Evolutionary conservation across 2,329 filamentous ascomycete genomes (phyloP), one percentile per base, ranked within the genome.

Genomic region (Penicillium sp.): DNA sequence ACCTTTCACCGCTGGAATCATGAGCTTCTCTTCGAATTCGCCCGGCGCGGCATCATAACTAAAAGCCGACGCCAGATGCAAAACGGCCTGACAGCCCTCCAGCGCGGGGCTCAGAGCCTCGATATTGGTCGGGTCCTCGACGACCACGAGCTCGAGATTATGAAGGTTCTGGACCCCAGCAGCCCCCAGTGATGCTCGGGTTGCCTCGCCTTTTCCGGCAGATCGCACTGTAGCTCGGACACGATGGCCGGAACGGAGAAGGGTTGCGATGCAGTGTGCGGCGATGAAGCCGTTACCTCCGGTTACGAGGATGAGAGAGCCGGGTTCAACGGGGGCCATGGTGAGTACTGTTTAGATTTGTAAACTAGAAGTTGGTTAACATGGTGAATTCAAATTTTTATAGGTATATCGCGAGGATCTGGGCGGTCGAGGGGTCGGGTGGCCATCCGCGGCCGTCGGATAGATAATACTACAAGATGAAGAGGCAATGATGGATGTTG

Each of bases 21-120:
- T 66, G 7, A 73, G 59, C 24, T 71, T 68, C 44, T 67, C 63
- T 49, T 73, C 70, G 51, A 72, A 72, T 27, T 73, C 64, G 0
- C 62, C 64, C 0, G 65, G 65, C 0, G 6, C 35, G 0, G 66
- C 66, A 36, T 70, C 61, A 41, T 72, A 73, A 19, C 37, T 71
- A 16, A 74, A 72, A 2, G 71, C 69, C 43, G 68, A 69, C 2
- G 70, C 70, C 5, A 73, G 56, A 50, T 73, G 70, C 14, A 72
- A 53, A 16, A 67, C 55, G 9, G 62, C 58, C 43, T 65, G 56
- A 27, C 66, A 69, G 18, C 51, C 62, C 2, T 57, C 24, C 2
- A 66, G 33, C 11, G 50, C 54, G 2, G 56, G 54, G 4, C 54
- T 31, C 19, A 62, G 55, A 11, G 40, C 44, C 5, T 56, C 19